phyloP scores from a whole-genome alignment of 2,329 filamentous ascomycete species.

The Talaromyces sp. region DNA sequence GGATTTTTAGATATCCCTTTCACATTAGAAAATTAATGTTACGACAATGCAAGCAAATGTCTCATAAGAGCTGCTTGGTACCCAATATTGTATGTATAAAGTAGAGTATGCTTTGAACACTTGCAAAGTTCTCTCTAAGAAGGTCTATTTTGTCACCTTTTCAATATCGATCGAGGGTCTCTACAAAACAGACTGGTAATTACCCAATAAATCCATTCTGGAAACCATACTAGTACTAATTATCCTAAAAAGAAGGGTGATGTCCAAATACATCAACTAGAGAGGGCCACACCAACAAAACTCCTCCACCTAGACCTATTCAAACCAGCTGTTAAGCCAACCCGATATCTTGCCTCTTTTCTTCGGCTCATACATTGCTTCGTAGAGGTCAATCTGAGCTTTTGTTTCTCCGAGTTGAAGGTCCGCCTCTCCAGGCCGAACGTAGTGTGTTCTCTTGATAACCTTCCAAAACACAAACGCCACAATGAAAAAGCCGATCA shows the following conservation, averaged over 20 bases:
- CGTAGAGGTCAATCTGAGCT: constrained; percentile 3
- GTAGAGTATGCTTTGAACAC: too few relatives aligned
- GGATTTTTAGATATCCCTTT: neutral
- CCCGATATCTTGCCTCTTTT: constrained; percentile 16
- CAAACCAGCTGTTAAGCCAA: constrained; percentile 16
- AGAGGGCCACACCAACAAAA: neutral
- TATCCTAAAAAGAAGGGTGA: neutral
- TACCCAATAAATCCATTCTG: neutral
- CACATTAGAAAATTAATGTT: neutral
- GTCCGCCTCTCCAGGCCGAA: constrained; percentile 56
- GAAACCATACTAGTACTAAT: neutral
- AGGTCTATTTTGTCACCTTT: neutral
- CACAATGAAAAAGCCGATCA: constrained; percentile 64
- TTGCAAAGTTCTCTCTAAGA: neutral
- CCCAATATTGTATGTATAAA: too few relatives aligned
- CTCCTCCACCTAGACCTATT: constrained; percentile 6
- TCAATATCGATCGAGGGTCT: neutral
- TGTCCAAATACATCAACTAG: neutral
- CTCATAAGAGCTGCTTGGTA: too few relatives aligned
- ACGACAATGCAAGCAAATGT: neutral
- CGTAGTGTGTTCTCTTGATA: constrained; percentile 45
- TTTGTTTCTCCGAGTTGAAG: constrained; percentile 60
- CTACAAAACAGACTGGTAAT: neutral
- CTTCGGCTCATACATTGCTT: constrained; percentile 11
- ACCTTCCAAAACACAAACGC: constrained; percentile 63